These are phyloP conservation scores for Starmerella davenportii DNA, from an alignment of 805 yeast genomes.

Conservation along the genomic window DNA sequence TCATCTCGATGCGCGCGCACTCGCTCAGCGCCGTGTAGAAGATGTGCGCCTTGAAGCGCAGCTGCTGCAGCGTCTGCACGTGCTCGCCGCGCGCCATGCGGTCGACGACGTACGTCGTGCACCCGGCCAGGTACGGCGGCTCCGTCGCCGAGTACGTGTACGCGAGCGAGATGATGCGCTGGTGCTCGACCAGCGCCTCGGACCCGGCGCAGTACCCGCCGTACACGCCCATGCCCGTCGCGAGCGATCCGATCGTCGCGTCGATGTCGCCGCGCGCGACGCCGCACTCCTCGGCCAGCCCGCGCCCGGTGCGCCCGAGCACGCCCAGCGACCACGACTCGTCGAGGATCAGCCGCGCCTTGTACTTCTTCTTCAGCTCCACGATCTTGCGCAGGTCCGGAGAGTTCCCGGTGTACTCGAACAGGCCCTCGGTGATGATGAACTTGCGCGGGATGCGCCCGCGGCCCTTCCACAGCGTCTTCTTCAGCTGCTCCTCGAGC, in stretches of 20 bases:
- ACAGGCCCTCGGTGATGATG: conserved; percentile 80
- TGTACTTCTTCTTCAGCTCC: conserved; percentile 60
- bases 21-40: conserved; percentile 10
- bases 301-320: conserved; percentile 70
- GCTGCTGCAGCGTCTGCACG: conserved; percentile 17
- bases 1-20: conserved; percentile 29
- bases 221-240: conserved; percentile 60
- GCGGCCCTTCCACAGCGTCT: conserved; percentile 33
- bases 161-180: conserved; percentile 74
- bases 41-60: conserved; percentile 13
- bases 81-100: conserved; percentile 20
- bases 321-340: conserved; percentile 78
- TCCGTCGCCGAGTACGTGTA: conserved; percentile 87
- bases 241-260: conserved; percentile 74
- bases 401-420: conserved; percentile 63
- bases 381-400: conserved; percentile 52
- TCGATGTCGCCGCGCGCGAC: conserved; percentile 57
- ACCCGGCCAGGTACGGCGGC: conserved; percentile 69
- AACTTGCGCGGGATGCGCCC: conserved; percentile 76
- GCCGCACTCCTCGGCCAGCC: conserved; percentile 56
- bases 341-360: conserved; percentile 73
- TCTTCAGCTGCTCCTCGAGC: conserved; percentile 44
- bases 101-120: conserved; percentile 16
- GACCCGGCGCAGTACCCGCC: conserved; percentile 93
- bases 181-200: conserved; percentile 69